Evolutionary conservation across 2,329 filamentous ascomycete species (phyloP).

Genomic region (Pseudogymnoascus sp.): DNA sequence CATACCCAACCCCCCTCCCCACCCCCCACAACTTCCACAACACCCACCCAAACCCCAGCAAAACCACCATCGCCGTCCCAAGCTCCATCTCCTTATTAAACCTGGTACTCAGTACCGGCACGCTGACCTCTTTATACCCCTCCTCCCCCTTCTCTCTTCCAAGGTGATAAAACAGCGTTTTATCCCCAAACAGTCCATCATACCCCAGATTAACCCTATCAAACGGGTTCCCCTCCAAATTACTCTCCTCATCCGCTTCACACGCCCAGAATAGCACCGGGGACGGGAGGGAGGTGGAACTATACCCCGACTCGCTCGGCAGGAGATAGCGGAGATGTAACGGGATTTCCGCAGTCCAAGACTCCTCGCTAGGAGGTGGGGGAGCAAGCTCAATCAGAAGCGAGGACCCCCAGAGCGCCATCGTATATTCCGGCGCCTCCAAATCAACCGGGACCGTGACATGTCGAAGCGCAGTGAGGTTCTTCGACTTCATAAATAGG

Average conservation of each 20-base stretch:
- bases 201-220: conserved; percentile 79
- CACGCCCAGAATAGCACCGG: conserved; percentile 91
- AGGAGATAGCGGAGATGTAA: conserved; percentile 77
- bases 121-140: conserved; percentile 8
- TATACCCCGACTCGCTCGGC: conserved; percentile 45
- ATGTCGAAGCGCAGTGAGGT: conserved; percentile 59
- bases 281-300: conserved; percentile 57
- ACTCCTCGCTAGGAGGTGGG: conserved; percentile 23
- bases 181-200: conserved; percentile 66
- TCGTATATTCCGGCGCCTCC: conserved; percentile 78
- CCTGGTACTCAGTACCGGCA: not conserved
- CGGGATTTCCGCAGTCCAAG: conserved; percentile 64
- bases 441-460: conserved; percentile 74
- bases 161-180: conserved; percentile 78
- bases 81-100: not conserved
- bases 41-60: conserved; percentile 62
- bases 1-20: conserved; percentile 21
- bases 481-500: conserved; percentile 73
- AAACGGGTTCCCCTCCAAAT: conserved; percentile 73
- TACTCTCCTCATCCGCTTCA: conserved; percentile 51
- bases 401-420: conserved; percentile 68
- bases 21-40: conserved; percentile 36
- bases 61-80: conserved; percentile 35
- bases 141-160: conserved; percentile 34
- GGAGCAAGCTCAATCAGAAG: conserved; percentile 67